Conservation (phyloP, 2,329 filamentous ascomycete genomes). For the Hypoxylon sp. region DNA sequence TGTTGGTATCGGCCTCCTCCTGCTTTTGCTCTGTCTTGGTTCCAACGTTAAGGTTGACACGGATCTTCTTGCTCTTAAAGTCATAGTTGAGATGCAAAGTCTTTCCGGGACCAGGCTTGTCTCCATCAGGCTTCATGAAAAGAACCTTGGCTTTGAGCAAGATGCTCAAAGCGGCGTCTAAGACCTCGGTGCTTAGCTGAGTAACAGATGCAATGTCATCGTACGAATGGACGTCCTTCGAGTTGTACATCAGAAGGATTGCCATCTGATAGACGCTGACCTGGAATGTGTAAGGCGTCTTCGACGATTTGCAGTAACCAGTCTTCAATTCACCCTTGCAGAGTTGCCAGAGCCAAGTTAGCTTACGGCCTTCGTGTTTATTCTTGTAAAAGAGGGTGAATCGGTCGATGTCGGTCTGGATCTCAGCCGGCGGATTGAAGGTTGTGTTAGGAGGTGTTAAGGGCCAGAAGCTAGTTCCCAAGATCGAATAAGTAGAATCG, state of each 20-base stretch:
- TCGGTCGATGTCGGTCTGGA: conserved; percentile 88
- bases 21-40: conserved; percentile 97
- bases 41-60: conserved; percentile 94
- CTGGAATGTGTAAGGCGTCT: conserved; percentile 95
- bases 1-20: conserved; percentile 97
- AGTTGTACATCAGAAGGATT: conserved; percentile 94
- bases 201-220: conserved; percentile 89
- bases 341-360: conserved; percentile 98
- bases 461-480: conserved; percentile 98
- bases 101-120: conserved; percentile 83
- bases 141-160: conserved; percentile 95
- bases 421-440: conserved; percentile 88
- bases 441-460: conserved; percentile 87
- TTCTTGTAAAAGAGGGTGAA: conserved; percentile 94
- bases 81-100: conserved; percentile 89
- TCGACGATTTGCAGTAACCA: conserved; percentile 89
- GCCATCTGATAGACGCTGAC: conserved; percentile 99
- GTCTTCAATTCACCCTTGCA: conserved; percentile 98
- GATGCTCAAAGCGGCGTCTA: conserved; percentile 88
- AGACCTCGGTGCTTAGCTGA: conserved; percentile 81
- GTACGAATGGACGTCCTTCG: conserved; percentile 86
- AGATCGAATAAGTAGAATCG: conserved; percentile 91
- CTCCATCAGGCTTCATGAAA: conserved; percentile 76
- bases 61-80: conserved; percentile 99
- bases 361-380: conserved; percentile 95